Evolutionary conservation across 192 early-diverging fungal species (phyloP).

Genomic region (Paraglomus brasilianum): DNA sequence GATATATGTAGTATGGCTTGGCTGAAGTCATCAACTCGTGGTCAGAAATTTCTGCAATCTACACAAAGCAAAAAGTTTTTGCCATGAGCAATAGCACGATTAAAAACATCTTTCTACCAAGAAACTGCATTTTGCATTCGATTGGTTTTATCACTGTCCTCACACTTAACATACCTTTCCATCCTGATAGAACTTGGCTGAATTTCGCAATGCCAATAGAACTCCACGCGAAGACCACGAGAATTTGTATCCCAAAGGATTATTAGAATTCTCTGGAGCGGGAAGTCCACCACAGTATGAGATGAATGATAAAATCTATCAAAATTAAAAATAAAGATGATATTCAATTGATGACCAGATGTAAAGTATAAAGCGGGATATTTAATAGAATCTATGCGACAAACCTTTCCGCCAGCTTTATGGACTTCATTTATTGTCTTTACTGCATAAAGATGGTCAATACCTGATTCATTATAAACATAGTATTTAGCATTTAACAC

Average conservation of each 20-base stretch:
- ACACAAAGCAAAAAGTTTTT: not conserved
- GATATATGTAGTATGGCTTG: constrained; percentile 87
- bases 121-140: constrained; percentile 10
- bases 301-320: constrained; percentile 73
- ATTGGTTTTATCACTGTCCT: too few species aligned
- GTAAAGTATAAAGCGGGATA: not conserved
- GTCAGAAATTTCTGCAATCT: constrained; percentile 75
- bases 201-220: constrained; percentile 93
- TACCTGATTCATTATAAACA: constrained; percentile 49
- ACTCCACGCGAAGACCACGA: constrained; percentile 98
- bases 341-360: not conserved
- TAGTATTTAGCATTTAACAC: too few species aligned
- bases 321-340: constrained; percentile 11
- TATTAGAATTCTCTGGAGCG: constrained; percentile 94
- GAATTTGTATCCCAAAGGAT: constrained; percentile 99
- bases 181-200: constrained; percentile 85
- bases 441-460: constrained; percentile 91
- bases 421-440: constrained; percentile 92
- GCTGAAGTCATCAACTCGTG: constrained; percentile 89
- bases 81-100: constrained; percentile 16
- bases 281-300: constrained; percentile 99
- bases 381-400: not conserved
- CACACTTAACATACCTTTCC: constrained; percentile 75
- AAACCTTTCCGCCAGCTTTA: constrained; percentile 74
- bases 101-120: constrained; percentile 18